Evolutionary conservation across 2,329 filamentous ascomycete genomes (phyloP), one percentile per base, ranked within the genome.

Genomic region (Lachnellula willkommii): DNA sequence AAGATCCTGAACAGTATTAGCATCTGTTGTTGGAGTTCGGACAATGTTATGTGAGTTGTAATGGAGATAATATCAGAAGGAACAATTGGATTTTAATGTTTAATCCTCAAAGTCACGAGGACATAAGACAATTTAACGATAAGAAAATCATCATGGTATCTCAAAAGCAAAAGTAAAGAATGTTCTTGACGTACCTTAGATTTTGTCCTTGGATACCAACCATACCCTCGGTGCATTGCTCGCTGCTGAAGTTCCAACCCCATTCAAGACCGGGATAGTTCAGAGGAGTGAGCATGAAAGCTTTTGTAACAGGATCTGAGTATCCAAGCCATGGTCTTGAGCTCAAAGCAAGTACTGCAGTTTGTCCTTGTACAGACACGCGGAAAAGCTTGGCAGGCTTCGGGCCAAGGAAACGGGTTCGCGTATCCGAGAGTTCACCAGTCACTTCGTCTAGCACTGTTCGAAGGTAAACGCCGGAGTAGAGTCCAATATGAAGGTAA

Each of bases 291-390:
- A 97, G 85, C 73, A 95, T 90, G 67, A 96, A 96, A 39, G 86
- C 86, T 68, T 89, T 90, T 2, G 88, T 92, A 57, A 92, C 87
- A 2, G 89, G 85, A 66, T 97, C 90, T 0, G 91, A 88, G 69
- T 97, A 97, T 45, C 92, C 93, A 4, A 99, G 79, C 92, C 93
- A 99, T n/a, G 94, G 89, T 54, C 93, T 84, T 15, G 92, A 95
- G 70, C 91, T 96, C 53, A 97, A 79, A 2, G 90, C 93, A 52
- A 99, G 79, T 14, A 97, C 88, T 43, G 91, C 91, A 5, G 88
- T 87, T 62, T 91, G 88, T 17, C 86, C 86, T 66, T 94, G 86
- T 8, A 96, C 89, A 5, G 87, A 88, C n/a, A 97, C 91, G 63
- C 89, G 86, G 71, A 95, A 96, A 2, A 99, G 80, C 64, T 90